Evolutionary conservation across 305 asterid genomes (phyloP).

Genomic region (Stenogyne calaminthoides): DNA sequence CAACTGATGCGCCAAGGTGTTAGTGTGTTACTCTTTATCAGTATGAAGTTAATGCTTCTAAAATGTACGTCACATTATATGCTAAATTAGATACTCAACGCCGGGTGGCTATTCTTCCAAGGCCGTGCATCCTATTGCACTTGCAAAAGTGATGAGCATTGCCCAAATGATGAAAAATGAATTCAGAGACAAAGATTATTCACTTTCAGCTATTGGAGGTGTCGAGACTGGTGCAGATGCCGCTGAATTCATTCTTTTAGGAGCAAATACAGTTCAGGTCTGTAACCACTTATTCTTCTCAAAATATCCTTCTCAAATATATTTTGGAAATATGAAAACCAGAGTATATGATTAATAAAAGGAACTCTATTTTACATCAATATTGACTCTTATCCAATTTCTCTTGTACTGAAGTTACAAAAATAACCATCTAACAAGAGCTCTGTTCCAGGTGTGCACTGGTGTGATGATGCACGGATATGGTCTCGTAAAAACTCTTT

Average conservation of each 20-base stretch:
- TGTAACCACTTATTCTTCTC: conserved; percentile 11
- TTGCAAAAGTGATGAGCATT: conserved; percentile 93
- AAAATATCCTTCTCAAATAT: neutral
- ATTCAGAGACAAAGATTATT: conserved; percentile 53
- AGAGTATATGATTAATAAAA: too few species aligned
- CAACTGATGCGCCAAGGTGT: too few species aligned
- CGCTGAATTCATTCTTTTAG: conserved; percentile 96
- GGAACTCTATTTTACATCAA: too few species aligned
- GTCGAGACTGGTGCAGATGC: conserved; percentile 95
- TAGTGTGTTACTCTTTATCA: neutral
- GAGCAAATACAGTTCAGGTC: conserved; percentile 98
- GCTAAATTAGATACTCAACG: conserved; percentile 69
- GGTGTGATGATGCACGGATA: conserved; percentile 99
- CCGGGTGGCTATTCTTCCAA: conserved; percentile 96
- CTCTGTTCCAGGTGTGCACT: conserved; percentile 68
- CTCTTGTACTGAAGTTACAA: neutral
- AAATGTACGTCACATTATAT: neutral
- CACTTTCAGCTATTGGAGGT: conserved; percentile 96
- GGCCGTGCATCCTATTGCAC: conserved; percentile 99
- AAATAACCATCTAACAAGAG: conserved; percentile 16
- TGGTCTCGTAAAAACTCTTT: conserved; percentile 75
- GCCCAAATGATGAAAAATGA: conserved; percentile 85
- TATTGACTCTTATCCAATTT: too few species aligned
- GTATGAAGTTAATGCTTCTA: conserved; percentile 16
- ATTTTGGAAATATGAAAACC: too few species aligned